Conservation (phyloP, 116 monocot species). For the Zostera marina region DNA sequence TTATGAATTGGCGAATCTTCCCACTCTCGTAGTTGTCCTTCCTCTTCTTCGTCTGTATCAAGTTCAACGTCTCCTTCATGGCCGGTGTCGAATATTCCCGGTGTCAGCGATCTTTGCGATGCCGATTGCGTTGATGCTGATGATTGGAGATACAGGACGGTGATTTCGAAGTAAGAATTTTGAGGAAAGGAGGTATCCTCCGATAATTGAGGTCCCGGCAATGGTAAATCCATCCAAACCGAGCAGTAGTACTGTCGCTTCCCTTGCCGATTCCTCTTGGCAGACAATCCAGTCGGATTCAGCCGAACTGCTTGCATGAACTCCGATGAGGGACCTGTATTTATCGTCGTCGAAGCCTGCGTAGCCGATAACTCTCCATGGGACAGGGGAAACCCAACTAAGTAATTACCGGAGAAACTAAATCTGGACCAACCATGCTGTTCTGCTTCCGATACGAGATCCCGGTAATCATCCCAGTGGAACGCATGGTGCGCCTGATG, state of each 20-base stretch:
- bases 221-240: conserved; percentile 38
- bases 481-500: conserved; percentile 7
- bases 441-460: conserved; percentile 35
- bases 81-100: no score
- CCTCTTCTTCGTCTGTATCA: background rate
- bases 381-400: background rate
- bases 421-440: conserved; percentile 70
- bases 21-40: no score
- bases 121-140: no score
- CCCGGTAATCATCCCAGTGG: conserved; percentile 49
- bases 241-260: conserved; percentile 1
- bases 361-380: background rate
- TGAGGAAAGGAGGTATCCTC: conserved; percentile 42
- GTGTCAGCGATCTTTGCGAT: no score
- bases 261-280: background rate
- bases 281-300: conserved; percentile 8
- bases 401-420: conserved; percentile 13
- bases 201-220: conserved; percentile 47
- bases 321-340: conserved; percentile 27
- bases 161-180: conserved; percentile 83
- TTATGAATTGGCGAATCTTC: background rate
- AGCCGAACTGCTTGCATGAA: conserved; percentile 64
- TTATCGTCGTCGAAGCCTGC: conserved; percentile 21
- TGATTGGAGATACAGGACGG: conserved; percentile 30
- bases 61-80: background rate